These are phyloP conservation scores for Cladosporium phlei DNA, from an alignment of 2,329 filamentous ascomycete genomes.

Conservation along the genomic window DNA sequence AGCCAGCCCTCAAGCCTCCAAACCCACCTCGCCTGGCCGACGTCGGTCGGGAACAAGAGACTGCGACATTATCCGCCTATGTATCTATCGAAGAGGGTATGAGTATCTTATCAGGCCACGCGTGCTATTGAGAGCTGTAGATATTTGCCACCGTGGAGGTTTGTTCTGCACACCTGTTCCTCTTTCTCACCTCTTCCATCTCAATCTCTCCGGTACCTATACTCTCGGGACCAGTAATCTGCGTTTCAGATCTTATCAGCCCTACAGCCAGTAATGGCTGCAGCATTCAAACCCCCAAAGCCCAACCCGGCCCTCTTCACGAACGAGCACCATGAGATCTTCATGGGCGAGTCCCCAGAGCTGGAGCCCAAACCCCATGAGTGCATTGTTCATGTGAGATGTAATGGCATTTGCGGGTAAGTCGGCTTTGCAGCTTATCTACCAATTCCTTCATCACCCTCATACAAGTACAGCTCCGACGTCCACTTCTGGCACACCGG, in stretches of 20 bases:
- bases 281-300: constrained; percentile 14
- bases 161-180: neutral
- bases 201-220: neutral
- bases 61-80: no score
- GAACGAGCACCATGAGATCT: constrained; percentile 26
- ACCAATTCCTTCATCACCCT: neutral
- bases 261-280: neutral
- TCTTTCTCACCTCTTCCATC: neutral
- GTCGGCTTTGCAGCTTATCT: neutral
- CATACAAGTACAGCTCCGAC: constrained; percentile 20
- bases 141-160: constrained; percentile 3
- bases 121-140: no score
- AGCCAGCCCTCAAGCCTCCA: no score
- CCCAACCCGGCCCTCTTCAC: constrained; percentile 27
- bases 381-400: constrained; percentile 26
- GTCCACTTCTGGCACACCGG: constrained; percentile 39
- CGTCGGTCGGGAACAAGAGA: no score
- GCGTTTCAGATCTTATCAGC: neutral
- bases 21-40: no score
- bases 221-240: no score
- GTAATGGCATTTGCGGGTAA: constrained; percentile 29
- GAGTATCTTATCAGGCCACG: no score
- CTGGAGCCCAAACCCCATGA: constrained; percentile 23
- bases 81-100: no score
- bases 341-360: constrained; percentile 24